Evolutionary conservation across 257 asterid species (phyloP).

Genomic region (Solanum corneliomulleri): DNA sequence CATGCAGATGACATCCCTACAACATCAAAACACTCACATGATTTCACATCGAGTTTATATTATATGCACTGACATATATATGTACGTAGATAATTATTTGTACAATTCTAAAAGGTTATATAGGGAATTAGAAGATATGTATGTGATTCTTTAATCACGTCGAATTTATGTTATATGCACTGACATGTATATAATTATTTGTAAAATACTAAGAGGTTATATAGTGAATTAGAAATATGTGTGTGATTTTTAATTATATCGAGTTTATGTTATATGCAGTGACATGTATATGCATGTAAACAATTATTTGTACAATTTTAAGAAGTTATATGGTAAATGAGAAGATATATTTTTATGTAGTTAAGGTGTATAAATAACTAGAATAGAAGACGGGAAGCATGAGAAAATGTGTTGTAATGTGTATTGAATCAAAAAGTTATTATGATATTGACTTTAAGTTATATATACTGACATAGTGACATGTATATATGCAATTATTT

Average conservation of each 20-base stretch:
- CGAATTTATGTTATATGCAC: not conserved
- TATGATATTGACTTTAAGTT: not conserved
- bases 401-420: not conserved
- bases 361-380: not conserved
- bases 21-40: not conserved
- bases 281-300: not conserved
- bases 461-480: not conserved
- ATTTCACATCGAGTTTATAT: not conserved
- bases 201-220: not conserved
- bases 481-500: not conserved
- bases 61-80: not conserved
- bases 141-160: not conserved
- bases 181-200: not conserved
- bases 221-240: not conserved
- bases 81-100: not conserved
- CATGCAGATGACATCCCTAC: constrained; percentile 71
- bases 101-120: not conserved
- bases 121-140: not conserved
- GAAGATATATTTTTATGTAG: not conserved
- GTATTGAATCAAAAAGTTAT: rapidly evolving
- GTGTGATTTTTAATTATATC: not conserved
- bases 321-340: not conserved
- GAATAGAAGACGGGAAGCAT: not conserved
- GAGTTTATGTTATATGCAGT: not conserved
- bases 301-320: not conserved